These are phyloP conservation scores for Dianthus caryophyllus DNA, from an alignment of 148 eudicot species.

Conservation along the genomic window DNA sequence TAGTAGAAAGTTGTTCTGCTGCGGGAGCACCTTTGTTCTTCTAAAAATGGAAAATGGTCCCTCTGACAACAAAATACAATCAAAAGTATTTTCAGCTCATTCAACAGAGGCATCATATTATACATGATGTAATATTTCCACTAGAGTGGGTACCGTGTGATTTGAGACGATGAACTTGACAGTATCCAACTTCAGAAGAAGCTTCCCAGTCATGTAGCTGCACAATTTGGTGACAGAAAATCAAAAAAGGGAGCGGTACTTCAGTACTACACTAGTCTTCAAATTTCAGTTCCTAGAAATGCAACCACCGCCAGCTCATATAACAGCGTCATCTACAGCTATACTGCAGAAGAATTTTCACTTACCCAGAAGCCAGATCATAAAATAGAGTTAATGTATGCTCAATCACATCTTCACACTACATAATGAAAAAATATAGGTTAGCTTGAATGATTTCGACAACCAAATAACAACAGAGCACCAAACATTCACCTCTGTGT, in stretches of 20 bases:
- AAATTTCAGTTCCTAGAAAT: neutral
- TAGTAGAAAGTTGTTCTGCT: slow-evolving; percentile 89
- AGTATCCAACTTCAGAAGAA: slow-evolving; percentile 81
- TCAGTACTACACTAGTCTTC: too few species aligned
- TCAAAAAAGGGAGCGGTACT: neutral
- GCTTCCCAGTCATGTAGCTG: slow-evolving; percentile 94
- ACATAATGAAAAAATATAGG: slow-evolving; percentile 22
- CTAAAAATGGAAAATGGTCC: slow-evolving; percentile 78
- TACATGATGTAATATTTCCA: neutral
- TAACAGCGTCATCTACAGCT: neutral
- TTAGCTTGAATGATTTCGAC: slow-evolving; percentile 4
- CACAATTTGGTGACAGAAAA: slow-evolving; percentile 12
- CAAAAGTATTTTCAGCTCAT: neutral
- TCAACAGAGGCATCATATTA: slow-evolving; percentile 10
- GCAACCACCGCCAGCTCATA: neutral
- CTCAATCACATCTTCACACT: slow-evolving; percentile 85
- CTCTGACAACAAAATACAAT: slow-evolving; percentile 39
- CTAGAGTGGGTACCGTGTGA: slow-evolving; percentile 54
- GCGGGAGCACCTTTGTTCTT: slow-evolving; percentile 71
- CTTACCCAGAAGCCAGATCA: slow-evolving; percentile 93
- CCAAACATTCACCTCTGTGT: slow-evolving; percentile 51
- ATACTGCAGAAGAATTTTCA: slow-evolving; percentile 1
- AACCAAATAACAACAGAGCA: slow-evolving; percentile 11
- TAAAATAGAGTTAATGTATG: slow-evolving; percentile 73
- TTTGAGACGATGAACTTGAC: slow-evolving; percentile 73